These are phyloP conservation scores for Tetragonia tetragonoides DNA, from an alignment of 148 eudicot genomes.

Conservation along the genomic window DNA sequence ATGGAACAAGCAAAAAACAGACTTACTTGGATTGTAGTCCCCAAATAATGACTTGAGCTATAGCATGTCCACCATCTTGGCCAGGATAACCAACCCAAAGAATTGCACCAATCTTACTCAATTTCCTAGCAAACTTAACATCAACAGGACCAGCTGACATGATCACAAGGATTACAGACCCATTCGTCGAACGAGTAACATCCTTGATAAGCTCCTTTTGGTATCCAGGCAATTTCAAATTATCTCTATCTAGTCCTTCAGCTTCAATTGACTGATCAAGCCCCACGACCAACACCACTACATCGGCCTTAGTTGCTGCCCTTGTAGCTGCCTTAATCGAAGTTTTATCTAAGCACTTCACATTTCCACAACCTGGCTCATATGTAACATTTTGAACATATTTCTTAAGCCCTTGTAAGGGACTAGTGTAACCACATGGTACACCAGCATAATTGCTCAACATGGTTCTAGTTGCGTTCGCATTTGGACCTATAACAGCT, in stretches of 20 bases:
- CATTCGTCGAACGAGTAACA: constrained; percentile 29
- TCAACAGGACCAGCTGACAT: constrained; percentile 45
- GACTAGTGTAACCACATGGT: constrained; percentile 41
- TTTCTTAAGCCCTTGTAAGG: constrained; percentile 32
- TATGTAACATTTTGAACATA: constrained; percentile 23
- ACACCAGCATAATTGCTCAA: constrained; percentile 46
- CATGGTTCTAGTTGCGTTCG: constrained; percentile 37
- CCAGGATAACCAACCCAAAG: constrained; percentile 52
- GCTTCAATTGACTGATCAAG: constrained; percentile 37
- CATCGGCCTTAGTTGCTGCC: constrained; percentile 24
- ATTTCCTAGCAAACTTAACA: constrained; percentile 29
- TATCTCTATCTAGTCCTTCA: constrained; percentile 35
- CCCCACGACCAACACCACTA: constrained; percentile 35
- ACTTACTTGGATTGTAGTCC: constrained; percentile 29
- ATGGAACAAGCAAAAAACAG: background rate
- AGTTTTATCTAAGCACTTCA: constrained; percentile 18
- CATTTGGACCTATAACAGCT: constrained; percentile 44
- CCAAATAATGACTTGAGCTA: constrained; percentile 46
- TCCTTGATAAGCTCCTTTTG: constrained; percentile 32
- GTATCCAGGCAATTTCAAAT: constrained; percentile 36
- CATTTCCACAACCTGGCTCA: constrained; percentile 31
- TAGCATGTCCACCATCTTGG: constrained; percentile 45
- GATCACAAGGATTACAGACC: constrained; percentile 30
- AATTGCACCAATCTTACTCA: constrained; percentile 35
- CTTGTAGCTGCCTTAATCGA: constrained; percentile 15